Percentiles rank a stretch among this genome's conserved stretches.
Evolutionary conservation across 2,329 filamentous ascomycete species (phyloP).

Genomic region (Fusarium avenaceum): DNA sequence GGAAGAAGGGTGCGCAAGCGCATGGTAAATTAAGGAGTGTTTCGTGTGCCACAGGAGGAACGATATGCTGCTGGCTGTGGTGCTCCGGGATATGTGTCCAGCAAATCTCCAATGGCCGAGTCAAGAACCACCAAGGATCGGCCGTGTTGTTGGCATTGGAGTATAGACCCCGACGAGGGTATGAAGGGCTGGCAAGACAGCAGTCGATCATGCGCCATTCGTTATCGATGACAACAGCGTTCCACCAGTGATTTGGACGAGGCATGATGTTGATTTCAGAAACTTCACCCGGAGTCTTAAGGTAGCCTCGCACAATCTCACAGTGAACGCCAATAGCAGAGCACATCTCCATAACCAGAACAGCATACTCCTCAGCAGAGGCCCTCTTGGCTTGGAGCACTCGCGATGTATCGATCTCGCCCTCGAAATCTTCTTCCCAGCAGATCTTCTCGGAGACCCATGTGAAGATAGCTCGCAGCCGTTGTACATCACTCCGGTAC

Average conservation of each 20-base stretch:
- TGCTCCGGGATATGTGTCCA: conserved; percentile 95
- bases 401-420: conserved; percentile 83
- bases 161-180: conserved; percentile 83
- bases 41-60: conserved; percentile 87
- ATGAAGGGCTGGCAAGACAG: conserved; percentile 89
- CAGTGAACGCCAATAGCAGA: conserved; percentile 87
- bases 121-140: conserved; percentile 94
- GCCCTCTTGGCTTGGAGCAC: conserved; percentile 88
- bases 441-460: conserved; percentile 96
- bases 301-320: conserved; percentile 88
- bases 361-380: conserved; percentile 89
- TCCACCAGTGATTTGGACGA: conserved; percentile 98
- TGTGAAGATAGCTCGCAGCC: conserved; percentile 93
- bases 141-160: conserved; percentile 79
- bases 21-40: conserved; percentile 88
- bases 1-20: conserved; percentile 89
- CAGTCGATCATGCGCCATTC: conserved; percentile 98
- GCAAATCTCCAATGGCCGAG: conserved; percentile 88
- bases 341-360: conserved; percentile 94
- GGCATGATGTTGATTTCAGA: conserved; percentile 85
- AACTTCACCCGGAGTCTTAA: conserved; percentile 89
- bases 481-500: conserved; percentile 93
- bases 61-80: conserved; percentile 91
- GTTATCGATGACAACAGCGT: conserved; percentile 89
- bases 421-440: conserved; percentile 96